phyloP scores from a whole-genome alignment of 129 eudicot genomes.

The Saussurea involucrata region DNA sequence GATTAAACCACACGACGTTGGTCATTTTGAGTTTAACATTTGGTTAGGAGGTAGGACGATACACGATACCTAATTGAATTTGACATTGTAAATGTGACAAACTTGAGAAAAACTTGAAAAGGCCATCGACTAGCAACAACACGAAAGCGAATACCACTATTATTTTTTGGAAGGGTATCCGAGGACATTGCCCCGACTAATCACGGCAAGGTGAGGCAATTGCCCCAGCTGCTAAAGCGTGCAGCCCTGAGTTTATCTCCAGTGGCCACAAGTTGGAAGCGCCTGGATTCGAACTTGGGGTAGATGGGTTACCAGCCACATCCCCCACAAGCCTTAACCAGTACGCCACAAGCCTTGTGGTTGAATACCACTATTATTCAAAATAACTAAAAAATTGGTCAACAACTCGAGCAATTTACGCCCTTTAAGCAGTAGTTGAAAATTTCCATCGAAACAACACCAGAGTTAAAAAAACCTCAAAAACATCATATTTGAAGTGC shows the following conservation, averaged over 20 bases:
- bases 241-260: too few relatives aligned
- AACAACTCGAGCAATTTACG: background rate
- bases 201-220: too few relatives aligned
- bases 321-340: too few relatives aligned
- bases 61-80: background rate
- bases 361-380: too few relatives aligned
- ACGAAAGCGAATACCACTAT: background rate
- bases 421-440: background rate
- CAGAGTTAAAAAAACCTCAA: background rate
- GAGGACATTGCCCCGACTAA: too few relatives aligned
- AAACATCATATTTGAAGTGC: constrained; percentile 70
- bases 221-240: too few relatives aligned
- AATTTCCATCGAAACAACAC: background rate
- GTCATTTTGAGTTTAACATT: too few relatives aligned
- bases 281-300: too few relatives aligned
- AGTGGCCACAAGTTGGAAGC: too few relatives aligned
- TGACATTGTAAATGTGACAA: background rate
- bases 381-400: background rate
- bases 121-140: background rate
- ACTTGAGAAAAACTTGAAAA: background rate
- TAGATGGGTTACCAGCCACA: too few relatives aligned
- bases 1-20: background rate
- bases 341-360: too few relatives aligned
- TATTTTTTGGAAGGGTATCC: too few relatives aligned
- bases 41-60: background rate